These are phyloP conservation scores for Capsicum rhomboideum DNA, from an alignment of 257 asterid genomes.

Conservation along the genomic window DNA sequence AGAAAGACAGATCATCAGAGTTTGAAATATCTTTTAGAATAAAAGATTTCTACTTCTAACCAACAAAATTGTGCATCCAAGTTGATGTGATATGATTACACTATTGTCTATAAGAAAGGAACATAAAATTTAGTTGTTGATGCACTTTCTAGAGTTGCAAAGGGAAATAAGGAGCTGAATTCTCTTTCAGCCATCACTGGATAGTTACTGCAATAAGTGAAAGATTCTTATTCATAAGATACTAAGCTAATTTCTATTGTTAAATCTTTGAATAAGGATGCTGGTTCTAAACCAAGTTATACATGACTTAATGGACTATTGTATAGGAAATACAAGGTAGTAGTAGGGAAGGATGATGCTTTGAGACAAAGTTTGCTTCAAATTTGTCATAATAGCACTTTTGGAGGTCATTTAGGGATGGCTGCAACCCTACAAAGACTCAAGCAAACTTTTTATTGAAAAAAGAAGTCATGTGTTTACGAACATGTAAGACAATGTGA, in stretches of 20 bases:
- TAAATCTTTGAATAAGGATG: neutral
- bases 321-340: neutral
- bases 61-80: neutral
- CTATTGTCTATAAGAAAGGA: neutral
- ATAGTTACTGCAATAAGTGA: neutral
- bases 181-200: neutral
- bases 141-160: neutral
- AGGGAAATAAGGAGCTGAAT: neutral
- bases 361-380: neutral
- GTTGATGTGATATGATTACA: neutral
- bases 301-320: neutral
- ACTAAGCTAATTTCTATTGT: neutral
- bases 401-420: too few relatives aligned
- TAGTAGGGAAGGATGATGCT: neutral
- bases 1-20: neutral
- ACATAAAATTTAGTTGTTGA: neutral
- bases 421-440: neutral
- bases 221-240: neutral
- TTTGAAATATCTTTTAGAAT: neutral
- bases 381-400: too few relatives aligned
- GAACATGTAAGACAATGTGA: neutral
- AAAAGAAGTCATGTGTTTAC: neutral
- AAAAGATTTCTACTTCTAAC: too few relatives aligned
- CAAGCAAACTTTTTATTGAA: too few relatives aligned
- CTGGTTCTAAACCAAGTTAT: neutral